Conservation (phyloP, 1,284 basidiomycete species). For the Trichosporon asahii region DNA sequence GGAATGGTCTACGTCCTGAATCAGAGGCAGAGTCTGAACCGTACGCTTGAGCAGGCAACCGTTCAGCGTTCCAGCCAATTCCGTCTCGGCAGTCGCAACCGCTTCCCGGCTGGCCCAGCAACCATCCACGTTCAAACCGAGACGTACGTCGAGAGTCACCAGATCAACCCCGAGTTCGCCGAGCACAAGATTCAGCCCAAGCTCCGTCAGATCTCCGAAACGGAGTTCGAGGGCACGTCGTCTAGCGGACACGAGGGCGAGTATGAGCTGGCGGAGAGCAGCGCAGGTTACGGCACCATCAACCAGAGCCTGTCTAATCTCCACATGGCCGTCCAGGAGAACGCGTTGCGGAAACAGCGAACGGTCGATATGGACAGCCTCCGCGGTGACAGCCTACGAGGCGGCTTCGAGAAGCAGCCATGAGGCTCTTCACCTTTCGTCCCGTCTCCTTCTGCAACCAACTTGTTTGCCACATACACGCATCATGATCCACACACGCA, state of each 20-base stretch:
- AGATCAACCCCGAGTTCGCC: constrained; percentile 22
- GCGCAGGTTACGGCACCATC: not conserved
- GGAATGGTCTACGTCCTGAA: constrained; percentile 33
- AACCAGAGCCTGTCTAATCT: constrained; percentile 7
- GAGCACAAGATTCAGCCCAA: constrained; percentile 23
- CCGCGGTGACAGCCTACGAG: not conserved
- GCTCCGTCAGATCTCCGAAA: constrained; percentile 23
- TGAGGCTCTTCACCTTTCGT: not conserved
- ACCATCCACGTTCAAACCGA: constrained; percentile 36
- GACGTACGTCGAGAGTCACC: constrained; percentile 31
- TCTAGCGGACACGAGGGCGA: constrained; percentile 9
- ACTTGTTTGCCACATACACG: not conserved
- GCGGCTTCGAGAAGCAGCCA: not conserved
- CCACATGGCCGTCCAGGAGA: not conserved
- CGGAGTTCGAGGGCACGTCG: constrained; percentile 18
- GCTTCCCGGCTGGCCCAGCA: constrained; percentile 17
- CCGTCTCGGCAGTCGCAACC: not conserved
- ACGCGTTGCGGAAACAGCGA: not conserved
- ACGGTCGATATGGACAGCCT: not conserved
- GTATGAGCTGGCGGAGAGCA: constrained; percentile 7
- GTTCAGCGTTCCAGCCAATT: not conserved
- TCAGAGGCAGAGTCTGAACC: constrained; percentile 22
- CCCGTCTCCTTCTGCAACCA: not conserved
- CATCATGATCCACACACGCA: not conserved
- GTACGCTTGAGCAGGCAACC: not conserved